Evolutionary conservation across 1,284 basidiomycete species (phyloP).

Genomic region (Phylloboletellus chloephorus): DNA sequence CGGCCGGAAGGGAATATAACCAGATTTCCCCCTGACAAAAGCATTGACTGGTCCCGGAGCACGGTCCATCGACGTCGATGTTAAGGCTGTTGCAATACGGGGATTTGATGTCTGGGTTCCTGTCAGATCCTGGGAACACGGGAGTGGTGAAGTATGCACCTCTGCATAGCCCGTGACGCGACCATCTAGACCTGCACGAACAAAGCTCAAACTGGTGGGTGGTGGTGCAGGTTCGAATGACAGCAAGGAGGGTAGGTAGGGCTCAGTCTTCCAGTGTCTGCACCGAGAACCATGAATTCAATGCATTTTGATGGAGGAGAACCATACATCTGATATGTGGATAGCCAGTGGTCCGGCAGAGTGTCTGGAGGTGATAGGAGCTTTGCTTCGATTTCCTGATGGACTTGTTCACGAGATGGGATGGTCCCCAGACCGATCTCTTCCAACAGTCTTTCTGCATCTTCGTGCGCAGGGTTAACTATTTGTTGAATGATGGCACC

Average conservation of each 20-base stretch:
- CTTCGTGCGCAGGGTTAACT: constrained; percentile 37
- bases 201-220: constrained; percentile 73
- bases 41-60: constrained; percentile 72
- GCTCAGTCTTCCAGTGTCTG: constrained; percentile 67
- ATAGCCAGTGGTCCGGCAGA: constrained; percentile 66
- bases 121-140: constrained; percentile 7
- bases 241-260: constrained; percentile 60
- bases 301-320: constrained; percentile 6
- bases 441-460: constrained; percentile 42
- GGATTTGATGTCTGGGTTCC: constrained; percentile 45
- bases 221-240: constrained; percentile 63
- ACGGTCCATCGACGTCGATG: constrained; percentile 79
- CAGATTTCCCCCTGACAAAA: constrained; percentile 91
- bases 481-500: constrained; percentile 42
- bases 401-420: constrained; percentile 55
- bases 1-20: constrained; percentile 87
- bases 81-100: constrained; percentile 53
- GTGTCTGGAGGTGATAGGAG: constrained; percentile 59
- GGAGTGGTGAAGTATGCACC: constrained; percentile 33
- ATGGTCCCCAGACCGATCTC: constrained; percentile 50
- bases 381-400: constrained; percentile 61
- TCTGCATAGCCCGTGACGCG: constrained; percentile 78
- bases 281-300: constrained; percentile 21
- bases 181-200: constrained; percentile 75
- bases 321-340: constrained; percentile 69